Evolutionary conservation across 1,284 basidiomycete species (phyloP).

Genomic region (Omphalotus olearius): DNA sequence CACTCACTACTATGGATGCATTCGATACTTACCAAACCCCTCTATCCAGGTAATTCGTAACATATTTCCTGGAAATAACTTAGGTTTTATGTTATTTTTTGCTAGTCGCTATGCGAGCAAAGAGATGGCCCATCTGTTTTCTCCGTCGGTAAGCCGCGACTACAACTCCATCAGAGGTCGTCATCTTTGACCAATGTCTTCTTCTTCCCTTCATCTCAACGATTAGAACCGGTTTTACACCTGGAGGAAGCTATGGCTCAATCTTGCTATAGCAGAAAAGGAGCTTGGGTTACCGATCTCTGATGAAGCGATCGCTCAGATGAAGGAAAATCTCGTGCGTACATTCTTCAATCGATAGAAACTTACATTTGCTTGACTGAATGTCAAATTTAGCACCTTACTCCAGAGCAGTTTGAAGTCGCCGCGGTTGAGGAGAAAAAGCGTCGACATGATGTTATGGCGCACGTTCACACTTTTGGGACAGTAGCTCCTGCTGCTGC

Average conservation of each 20-base stretch:
- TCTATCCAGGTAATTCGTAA: constrained; percentile 53
- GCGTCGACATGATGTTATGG: constrained; percentile 98
- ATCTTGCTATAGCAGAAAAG: constrained; percentile 94
- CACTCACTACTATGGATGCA: constrained; percentile 45
- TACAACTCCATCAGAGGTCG: not conserved
- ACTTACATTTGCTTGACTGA: not conserved
- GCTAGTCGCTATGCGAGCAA: constrained; percentile 96
- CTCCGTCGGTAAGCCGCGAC: constrained; percentile 61
- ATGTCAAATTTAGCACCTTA: constrained; percentile 53
- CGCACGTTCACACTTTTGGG: constrained; percentile 97
- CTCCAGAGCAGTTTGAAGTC: constrained; percentile 87
- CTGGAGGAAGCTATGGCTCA: constrained; percentile 97
- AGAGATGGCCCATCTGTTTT: constrained; percentile 97
- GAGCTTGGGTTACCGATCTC: constrained; percentile 90
- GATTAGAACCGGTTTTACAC: constrained; percentile 89
- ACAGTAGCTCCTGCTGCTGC: constrained; percentile 92
- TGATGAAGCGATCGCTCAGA: constrained; percentile 90
- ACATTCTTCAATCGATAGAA: not conserved
- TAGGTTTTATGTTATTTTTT: constrained; percentile 12
- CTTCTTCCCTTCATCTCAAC: too few relatives aligned
- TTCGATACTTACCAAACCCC: constrained; percentile 74
- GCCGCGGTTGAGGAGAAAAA: constrained; percentile 97
- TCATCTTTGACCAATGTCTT: not conserved
- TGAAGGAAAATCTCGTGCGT: constrained; percentile 85
- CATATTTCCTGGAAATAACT: not conserved